phyloP scores from a whole-genome alignment of 345 rosid species.

The Eucalyptus albens region DNA sequence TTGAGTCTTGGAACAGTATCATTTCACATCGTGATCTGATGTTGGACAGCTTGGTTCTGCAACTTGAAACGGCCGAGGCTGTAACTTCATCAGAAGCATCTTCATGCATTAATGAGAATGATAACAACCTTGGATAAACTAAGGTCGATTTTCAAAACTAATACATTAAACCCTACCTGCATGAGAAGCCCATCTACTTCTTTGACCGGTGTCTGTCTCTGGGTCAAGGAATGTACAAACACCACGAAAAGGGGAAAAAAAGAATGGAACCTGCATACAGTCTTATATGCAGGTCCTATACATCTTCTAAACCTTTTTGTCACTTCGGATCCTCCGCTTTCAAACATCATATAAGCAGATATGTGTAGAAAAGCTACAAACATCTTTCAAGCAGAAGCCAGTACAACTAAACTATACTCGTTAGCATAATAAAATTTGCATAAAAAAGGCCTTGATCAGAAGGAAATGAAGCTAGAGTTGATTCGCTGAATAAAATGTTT shows the following conservation, averaged over 20 bases:
- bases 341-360: background rate
- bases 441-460: background rate
- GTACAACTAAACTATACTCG: background rate
- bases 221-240: background rate
- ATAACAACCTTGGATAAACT: background rate
- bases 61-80: background rate
- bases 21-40: background rate
- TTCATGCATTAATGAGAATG: background rate
- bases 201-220: background rate
- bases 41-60: background rate
- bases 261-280: background rate
- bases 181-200: background rate
- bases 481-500: background rate
- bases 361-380: background rate
- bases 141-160: background rate
- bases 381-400: background rate
- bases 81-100: background rate
- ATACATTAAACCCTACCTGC: background rate
- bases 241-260: background rate
- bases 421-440: background rate
- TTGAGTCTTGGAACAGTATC: background rate
- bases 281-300: background rate
- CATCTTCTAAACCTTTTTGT: background rate
- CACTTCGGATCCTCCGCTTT: background rate
- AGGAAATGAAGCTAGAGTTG: background rate